phyloP scores from a whole-genome alignment of 2,329 filamentous ascomycete genomes.

The Juglanconis juglandina region DNA sequence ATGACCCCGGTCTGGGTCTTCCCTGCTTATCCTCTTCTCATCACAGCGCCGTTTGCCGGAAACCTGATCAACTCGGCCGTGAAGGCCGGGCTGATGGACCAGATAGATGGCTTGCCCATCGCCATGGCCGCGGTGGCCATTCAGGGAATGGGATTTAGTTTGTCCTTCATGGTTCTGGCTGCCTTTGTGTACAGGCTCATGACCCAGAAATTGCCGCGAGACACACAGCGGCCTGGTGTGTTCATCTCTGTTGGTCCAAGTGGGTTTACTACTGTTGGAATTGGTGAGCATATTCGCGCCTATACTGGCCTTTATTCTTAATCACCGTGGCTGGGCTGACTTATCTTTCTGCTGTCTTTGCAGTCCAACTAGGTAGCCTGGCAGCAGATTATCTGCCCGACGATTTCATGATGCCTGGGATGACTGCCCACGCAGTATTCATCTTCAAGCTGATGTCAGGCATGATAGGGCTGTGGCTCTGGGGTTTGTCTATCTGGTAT shows the following conservation, averaged over 20 bases:
- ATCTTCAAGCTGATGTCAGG: slow-evolving; percentile 49
- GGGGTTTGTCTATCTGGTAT: slow-evolving; percentile 72
- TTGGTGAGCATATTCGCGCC: slow-evolving; percentile 29
- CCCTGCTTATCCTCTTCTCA: slow-evolving; percentile 75
- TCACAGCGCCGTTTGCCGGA: slow-evolving; percentile 70
- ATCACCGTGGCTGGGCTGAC: neutral
- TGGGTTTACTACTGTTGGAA: slow-evolving; percentile 52
- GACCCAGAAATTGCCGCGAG: slow-evolving; percentile 79
- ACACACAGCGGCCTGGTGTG: slow-evolving; percentile 75
- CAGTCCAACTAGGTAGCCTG: slow-evolving; percentile 44
- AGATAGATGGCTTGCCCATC: slow-evolving; percentile 42
- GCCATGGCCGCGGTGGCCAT: slow-evolving; percentile 47
- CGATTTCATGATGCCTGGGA: slow-evolving; percentile 34
- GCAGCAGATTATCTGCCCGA: slow-evolving; percentile 40
- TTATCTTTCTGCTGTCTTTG: neutral
- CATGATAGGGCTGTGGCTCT: slow-evolving; percentile 73
- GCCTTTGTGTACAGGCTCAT: slow-evolving; percentile 83
- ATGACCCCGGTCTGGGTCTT: slow-evolving; percentile 92
- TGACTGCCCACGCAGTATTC: slow-evolving; percentile 35
- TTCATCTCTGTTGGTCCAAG: slow-evolving; percentile 80
- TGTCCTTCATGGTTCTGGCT: slow-evolving; percentile 74
- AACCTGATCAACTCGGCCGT: slow-evolving; percentile 46
- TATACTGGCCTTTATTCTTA: neutral
- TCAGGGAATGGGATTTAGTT: slow-evolving; percentile 54
- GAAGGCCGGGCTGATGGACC: slow-evolving; percentile 22